Percentiles rank a stretch among this genome's conserved stretches.
These are phyloP conservation scores for Linnemannia zychae DNA, from an alignment of 192 early-diverging fungal genomes.

Conservation along the genomic window DNA sequence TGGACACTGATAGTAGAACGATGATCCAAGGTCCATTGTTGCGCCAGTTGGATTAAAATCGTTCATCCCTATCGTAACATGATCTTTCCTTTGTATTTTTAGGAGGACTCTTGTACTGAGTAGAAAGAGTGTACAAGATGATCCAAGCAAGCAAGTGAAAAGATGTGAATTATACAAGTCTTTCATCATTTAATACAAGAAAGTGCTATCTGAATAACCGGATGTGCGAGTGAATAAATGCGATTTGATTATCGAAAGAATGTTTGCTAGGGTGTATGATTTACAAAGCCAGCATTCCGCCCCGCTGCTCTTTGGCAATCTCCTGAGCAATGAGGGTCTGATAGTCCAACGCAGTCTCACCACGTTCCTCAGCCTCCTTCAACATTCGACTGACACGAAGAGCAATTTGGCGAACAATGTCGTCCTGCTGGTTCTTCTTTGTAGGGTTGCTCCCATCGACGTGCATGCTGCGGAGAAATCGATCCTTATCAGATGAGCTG, in stretches of 20 bases:
- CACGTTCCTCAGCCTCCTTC: conserved; percentile 25
- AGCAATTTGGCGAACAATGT: conserved; percentile 42
- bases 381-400: conserved; percentile 47
- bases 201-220: background rate
- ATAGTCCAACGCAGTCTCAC: conserved; percentile 23
- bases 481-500: conserved; percentile 36
- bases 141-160: background rate
- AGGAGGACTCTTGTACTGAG: background rate
- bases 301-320: conserved; percentile 33
- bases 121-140: background rate
- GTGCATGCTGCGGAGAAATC: conserved; percentile 36
- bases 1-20: background rate
- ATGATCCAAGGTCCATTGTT: background rate
- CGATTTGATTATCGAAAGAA: too few relatives aligned
- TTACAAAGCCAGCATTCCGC: conserved; percentile 1
- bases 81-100: background rate
- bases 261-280: too few relatives aligned
- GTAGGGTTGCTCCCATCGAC: background rate
- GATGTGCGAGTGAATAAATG: background rate
- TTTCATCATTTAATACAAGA: background rate
- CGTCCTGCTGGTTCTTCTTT: conserved; percentile 11
- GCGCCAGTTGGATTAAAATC: background rate
- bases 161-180: background rate
- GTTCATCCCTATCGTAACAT: background rate
- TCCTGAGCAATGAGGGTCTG: conserved; percentile 43